Conservation (phyloP, 169 alveolate species). For the Babesia ovis region DNA sequence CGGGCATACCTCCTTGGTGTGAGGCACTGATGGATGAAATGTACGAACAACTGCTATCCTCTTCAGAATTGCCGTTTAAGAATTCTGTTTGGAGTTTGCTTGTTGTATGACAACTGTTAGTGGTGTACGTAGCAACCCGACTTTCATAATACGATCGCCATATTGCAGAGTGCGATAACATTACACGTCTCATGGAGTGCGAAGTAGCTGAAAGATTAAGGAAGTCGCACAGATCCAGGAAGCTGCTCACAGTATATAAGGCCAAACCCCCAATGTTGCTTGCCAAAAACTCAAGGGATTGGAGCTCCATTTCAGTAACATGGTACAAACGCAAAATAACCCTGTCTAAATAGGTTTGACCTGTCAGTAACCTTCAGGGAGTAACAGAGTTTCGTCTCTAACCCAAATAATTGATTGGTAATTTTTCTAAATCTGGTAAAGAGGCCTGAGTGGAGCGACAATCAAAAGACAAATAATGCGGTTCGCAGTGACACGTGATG, state of each 20-base stretch:
- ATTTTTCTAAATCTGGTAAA: too few relatives aligned
- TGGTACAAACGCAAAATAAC: too few relatives aligned
- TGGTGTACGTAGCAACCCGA: not conserved
- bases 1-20: too few relatives aligned
- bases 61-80: not conserved
- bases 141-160: constrained; percentile 10
- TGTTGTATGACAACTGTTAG: too few relatives aligned
- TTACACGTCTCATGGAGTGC: constrained; percentile 13
- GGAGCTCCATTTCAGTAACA: not conserved
- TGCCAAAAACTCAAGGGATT: not conserved
- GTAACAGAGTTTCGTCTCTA: too few relatives aligned
- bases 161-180: constrained; percentile 9
- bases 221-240: constrained; percentile 54
- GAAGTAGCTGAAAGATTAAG: constrained; percentile 34
- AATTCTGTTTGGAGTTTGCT: not conserved
- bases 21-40: not conserved
- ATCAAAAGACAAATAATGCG: too few relatives aligned
- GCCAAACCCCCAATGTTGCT: constrained; percentile 12
- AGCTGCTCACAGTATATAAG: constrained; percentile 18
- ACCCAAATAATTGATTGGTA: too few relatives aligned
- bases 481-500: too few relatives aligned
- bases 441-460: too few relatives aligned
- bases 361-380: too few relatives aligned
- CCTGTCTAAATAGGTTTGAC: too few relatives aligned
- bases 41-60: not conserved